Conservation (phyloP, 2,329 filamentous ascomycete species). For the Rhytidhysteron rufulum region DNA sequence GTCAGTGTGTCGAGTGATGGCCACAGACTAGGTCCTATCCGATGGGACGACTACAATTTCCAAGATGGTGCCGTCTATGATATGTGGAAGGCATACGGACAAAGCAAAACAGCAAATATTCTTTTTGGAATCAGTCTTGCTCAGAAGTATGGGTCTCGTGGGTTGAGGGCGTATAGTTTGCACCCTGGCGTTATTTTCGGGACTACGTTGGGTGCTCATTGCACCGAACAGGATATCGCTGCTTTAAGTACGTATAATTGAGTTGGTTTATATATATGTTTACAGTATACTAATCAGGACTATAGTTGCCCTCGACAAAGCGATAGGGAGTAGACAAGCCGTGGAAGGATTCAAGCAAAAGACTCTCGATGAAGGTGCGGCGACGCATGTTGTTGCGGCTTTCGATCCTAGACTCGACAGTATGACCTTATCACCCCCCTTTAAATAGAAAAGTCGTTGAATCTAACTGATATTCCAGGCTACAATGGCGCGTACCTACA, state of each 20-base stretch:
- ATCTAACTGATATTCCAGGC: neutral
- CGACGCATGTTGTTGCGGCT: constrained; percentile 27
- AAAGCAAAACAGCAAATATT: constrained; percentile 4
- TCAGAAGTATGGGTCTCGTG: neutral
- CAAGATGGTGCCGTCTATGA: constrained; percentile 1
- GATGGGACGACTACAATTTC: constrained; percentile 40
- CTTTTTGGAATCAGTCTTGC: constrained; percentile 1
- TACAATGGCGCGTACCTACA: constrained; percentile 5
- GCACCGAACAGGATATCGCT: constrained; percentile 19
- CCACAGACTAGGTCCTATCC: constrained; percentile 1
- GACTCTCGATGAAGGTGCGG: constrained; percentile 23
- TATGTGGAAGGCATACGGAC: constrained; percentile 2
- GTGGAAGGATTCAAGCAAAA: constrained; percentile 17
- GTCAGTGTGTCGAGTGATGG: constrained; percentile 7
- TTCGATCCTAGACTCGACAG: constrained; percentile 23
- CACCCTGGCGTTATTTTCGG: constrained; percentile 23
- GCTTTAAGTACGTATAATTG: constrained; percentile 10
- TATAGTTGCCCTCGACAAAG: neutral
- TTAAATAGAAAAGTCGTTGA: neutral
- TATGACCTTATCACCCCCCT: constrained; percentile 3
- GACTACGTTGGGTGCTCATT: constrained; percentile 17
- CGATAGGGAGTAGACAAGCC: constrained; percentile 13
- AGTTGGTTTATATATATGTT: neutral
- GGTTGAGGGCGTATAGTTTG: constrained; percentile 22
- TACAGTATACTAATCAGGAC: neutral